Evolutionary conservation across 2,329 filamentous ascomycete species (phyloP).

Genomic region (Diaporthe sp.): DNA sequence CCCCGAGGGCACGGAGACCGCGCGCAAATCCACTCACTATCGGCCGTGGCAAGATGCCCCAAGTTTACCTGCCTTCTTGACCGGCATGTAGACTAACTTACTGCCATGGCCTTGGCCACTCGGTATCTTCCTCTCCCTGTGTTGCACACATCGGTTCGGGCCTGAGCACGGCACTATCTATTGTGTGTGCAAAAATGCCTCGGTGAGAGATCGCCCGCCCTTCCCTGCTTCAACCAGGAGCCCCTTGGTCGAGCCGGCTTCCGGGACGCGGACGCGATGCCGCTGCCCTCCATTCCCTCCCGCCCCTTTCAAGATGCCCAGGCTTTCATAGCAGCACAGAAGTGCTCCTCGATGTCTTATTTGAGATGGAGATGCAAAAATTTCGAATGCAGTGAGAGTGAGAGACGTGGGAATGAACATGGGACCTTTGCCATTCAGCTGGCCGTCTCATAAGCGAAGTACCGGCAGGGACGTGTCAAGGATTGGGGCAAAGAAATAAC

Average conservation of each 20-base stretch:
- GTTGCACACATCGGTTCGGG: neutral
- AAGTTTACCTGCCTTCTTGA: neutral
- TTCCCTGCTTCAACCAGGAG: constrained; percentile 22
- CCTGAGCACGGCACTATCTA: neutral
- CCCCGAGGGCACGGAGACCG: constrained; percentile 19
- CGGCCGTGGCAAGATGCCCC: neutral
- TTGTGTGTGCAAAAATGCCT: neutral
- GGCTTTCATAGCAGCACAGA: neutral
- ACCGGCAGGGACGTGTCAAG: neutral
- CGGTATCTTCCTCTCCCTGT: neutral
- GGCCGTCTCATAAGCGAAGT: neutral
- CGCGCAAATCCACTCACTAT: neutral
- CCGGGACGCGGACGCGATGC: constrained; percentile 18
- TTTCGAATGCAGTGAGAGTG: neutral
- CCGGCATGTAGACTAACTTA: neutral
- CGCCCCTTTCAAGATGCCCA: neutral
- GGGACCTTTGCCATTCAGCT: neutral
- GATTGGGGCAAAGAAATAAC: neutral
- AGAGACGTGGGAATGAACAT: neutral
- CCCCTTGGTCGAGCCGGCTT: constrained; percentile 18
- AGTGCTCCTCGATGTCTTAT: neutral
- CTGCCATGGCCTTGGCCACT: neutral
- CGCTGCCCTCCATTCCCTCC: neutral
- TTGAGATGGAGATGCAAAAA: neutral
- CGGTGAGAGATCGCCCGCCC: constrained; percentile 27